Percentiles rank a stretch among this genome's conserved stretches.
Evolutionary conservation across 2,329 filamentous ascomycete genomes (phyloP).

Genomic region (Fusarium secorum): DNA sequence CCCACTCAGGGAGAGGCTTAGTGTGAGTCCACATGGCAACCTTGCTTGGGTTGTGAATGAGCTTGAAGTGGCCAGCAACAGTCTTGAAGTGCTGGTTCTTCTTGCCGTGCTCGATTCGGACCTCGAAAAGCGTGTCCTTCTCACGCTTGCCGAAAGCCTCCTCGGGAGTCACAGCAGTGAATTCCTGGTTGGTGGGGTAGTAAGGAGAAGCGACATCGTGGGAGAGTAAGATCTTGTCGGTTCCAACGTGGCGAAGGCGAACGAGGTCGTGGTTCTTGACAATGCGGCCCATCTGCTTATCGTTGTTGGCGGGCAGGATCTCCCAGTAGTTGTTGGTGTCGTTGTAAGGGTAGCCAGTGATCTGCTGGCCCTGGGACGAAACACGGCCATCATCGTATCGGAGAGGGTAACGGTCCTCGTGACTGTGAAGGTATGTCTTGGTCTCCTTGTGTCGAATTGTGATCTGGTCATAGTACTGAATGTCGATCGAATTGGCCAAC

Average conservation of each 20-base stretch:
- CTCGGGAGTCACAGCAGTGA: conserved; percentile 80
- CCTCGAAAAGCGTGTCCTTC: conserved; percentile 92
- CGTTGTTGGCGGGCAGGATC: conserved; percentile 75
- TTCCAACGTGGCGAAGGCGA: conserved; percentile 85
- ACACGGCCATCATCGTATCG: conserved; percentile 97
- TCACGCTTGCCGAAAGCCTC: conserved; percentile 76
- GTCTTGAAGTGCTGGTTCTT: conserved; percentile 84
- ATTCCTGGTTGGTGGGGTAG: conserved; percentile 98
- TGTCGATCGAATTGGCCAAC: conserved; percentile 83
- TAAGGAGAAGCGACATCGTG: conserved; percentile 98
- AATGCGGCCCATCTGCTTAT: conserved; percentile 64
- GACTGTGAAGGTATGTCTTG: conserved; percentile 94
- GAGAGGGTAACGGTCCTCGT: conserved; percentile 86
- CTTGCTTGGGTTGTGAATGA: conserved; percentile 92
- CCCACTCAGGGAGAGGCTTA: conserved; percentile 96
- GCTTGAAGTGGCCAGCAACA: conserved; percentile 91
- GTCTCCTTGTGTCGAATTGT: conserved; percentile 96
- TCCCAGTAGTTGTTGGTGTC: conserved; percentile 99
- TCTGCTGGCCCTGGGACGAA: conserved; percentile 96
- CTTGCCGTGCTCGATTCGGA: conserved; percentile 89
- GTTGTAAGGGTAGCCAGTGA: conserved; percentile 97
- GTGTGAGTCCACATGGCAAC: conserved; percentile 99
- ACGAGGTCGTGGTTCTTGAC: conserved; percentile 88
- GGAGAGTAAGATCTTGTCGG: conserved; percentile 84
- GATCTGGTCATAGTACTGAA: conserved; percentile 90